Evolutionary conservation across 352 stramenopile genomes (phyloP), one percentile per base, ranked within the genome.

Genomic region (Phytopythium litorale): DNA sequence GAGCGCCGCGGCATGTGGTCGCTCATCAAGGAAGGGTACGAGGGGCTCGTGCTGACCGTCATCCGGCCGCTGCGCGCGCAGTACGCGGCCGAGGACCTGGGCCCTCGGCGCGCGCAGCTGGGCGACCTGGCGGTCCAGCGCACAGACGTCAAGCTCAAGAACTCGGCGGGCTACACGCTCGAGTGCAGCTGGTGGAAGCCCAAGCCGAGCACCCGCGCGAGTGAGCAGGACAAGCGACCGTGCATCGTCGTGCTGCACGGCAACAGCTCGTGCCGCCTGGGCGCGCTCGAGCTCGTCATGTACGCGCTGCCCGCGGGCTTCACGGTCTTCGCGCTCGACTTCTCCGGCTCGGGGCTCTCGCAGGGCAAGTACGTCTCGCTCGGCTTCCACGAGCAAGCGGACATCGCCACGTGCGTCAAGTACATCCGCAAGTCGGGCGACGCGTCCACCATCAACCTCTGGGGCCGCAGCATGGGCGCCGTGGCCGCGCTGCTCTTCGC

Each of bases 151-250:
- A 74, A 85, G 63, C 84, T 94, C 38, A 88, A 87, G 71, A 93
- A 93, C 40, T 65, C 72, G 21, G 84, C 72, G 13, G 84, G 84
- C 5, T 86, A 83, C 52, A 88, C 82, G 23, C 75, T 93, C 71
- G 80, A 94, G 60, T 94, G 86, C 72, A 94, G 86, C 63, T 94
- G 86, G 86, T 94, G 86, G 86, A 91, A 91, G 67, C 76, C 79
- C 7, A 76, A 76, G 28, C 55, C 65, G 33, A 65, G 37, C 19
- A 25, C 18, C 4, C 25, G 25, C 25, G 25, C 25, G 25, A 25
- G 5, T 23, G 25, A 33, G 16, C 16, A 56, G 12, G 61, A 76
- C 46, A 87, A 90, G 53, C 67, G 64, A 0, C 82, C 85, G 57
- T 94, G 86, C 55, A 93, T 94, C 51, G 70, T 94, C 35, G 75